phyloP scores from a whole-genome alignment of 2,329 filamentous ascomycete genomes.

The Fusarium fujikuroi region DNA sequence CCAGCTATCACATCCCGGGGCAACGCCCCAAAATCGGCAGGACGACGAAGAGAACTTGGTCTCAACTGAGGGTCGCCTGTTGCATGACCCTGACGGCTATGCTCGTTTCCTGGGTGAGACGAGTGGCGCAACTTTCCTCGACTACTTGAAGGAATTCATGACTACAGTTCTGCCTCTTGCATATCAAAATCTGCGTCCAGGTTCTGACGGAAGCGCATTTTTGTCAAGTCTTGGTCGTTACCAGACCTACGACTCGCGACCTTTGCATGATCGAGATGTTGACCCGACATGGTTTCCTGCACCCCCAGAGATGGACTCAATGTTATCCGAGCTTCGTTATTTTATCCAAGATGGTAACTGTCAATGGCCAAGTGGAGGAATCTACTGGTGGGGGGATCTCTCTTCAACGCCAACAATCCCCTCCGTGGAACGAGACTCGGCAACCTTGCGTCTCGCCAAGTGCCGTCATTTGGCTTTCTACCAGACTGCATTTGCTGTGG shows the following conservation, averaged over 20 bases:
- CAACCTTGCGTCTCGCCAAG: slow-evolving; percentile 37
- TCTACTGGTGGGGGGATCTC: slow-evolving; percentile 61
- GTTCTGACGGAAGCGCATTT: slow-evolving; percentile 48
- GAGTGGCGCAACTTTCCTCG: slow-evolving; percentile 61
- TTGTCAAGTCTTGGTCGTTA: slow-evolving; percentile 57
- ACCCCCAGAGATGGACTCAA: slow-evolving; percentile 49
- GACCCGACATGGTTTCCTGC: slow-evolving; percentile 55
- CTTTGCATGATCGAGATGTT: slow-evolving; percentile 51
- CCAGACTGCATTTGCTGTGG: slow-evolving; percentile 58
- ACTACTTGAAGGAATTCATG: slow-evolving; percentile 61
- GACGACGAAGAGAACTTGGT: slow-evolving; percentile 42
- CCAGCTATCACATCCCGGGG: neutral
- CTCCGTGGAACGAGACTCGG: slow-evolving; percentile 31
- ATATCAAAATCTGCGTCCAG: slow-evolving; percentile 38
- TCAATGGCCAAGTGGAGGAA: slow-evolving; percentile 56
- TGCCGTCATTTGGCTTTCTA: slow-evolving; percentile 57
- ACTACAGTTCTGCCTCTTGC: slow-evolving; percentile 51
- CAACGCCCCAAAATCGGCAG: slow-evolving; percentile 18
- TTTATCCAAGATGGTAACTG: slow-evolving; percentile 59
- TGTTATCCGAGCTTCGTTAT: slow-evolving; percentile 55
- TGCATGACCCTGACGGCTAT: slow-evolving; percentile 57
- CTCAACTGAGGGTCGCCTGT: slow-evolving; percentile 53
- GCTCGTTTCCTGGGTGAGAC: slow-evolving; percentile 61
- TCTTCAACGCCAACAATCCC: slow-evolving; percentile 46
- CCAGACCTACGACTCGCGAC: slow-evolving; percentile 59